Evolutionary conservation across 192 early-diverging fungal species (phyloP).

Genomic region (Linnemannia hyalina): DNA sequence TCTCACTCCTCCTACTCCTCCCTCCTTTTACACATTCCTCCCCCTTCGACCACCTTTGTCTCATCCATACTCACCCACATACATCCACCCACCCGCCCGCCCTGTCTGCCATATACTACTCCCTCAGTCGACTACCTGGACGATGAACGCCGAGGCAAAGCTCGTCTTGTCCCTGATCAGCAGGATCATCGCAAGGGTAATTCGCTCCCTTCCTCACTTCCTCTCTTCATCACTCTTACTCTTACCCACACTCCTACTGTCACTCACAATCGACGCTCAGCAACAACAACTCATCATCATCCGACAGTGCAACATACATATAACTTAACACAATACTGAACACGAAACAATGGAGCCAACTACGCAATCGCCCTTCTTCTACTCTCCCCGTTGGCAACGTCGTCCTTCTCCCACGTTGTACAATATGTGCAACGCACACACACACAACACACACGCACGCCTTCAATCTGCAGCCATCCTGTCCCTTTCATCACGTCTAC

Average conservation of each 20-base stretch:
- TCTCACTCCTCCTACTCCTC: neutral
- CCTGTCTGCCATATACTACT: neutral
- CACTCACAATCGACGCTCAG: neutral
- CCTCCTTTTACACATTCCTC: neutral
- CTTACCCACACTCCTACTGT: no score
- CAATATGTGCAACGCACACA: neutral
- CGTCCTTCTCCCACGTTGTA: slow-evolving; percentile 3
- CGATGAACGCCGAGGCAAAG: slow-evolving; percentile 49
- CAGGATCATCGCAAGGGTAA: slow-evolving; percentile 53
- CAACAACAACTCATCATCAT: neutral
- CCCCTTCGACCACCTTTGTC: neutral
- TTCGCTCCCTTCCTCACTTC: neutral
- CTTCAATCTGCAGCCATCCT: neutral
- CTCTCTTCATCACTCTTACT: neutral
- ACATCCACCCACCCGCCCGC: neutral
- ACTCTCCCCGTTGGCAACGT: neutral
- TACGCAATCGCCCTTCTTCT: neutral
- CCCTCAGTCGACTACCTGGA: neutral
- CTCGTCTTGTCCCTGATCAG: slow-evolving; percentile 43
- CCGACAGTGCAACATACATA: neutral
- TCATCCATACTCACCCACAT: neutral
- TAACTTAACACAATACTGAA: neutral
- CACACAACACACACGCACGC: no score
- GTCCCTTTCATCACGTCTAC: neutral
- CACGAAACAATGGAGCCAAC: neutral